Evolutionary conservation across 495 filamentous ascomycete genomes (phyloP).

Genomic region (Penicillium dipodomyicola): DNA sequence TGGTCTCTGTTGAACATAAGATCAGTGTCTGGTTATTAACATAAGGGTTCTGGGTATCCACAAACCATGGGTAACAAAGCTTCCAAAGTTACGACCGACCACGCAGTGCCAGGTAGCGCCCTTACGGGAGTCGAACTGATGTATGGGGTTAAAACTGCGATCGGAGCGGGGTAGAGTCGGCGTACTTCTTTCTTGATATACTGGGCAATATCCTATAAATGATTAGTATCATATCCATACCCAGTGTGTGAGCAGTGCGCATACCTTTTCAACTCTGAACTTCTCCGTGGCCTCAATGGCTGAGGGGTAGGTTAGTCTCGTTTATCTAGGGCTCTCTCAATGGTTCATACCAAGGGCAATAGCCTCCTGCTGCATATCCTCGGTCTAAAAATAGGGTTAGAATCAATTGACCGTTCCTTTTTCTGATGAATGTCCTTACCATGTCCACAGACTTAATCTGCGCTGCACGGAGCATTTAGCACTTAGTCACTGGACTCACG

Average conservation of each 20-base stretch:
- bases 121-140: slow-evolving; percentile 83
- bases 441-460: slow-evolving; percentile 98
- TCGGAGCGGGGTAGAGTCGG: slow-evolving; percentile 9
- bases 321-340: not conserved
- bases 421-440: slow-evolving; percentile 53
- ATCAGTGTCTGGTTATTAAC: not conserved
- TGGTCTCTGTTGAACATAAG: slow-evolving; percentile 67
- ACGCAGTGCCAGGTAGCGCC: slow-evolving; percentile 98
- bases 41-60: slow-evolving; percentile 14
- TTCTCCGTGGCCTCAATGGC: slow-evolving; percentile 92
- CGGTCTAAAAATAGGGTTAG: slow-evolving; percentile 57
- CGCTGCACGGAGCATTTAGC: slow-evolving; percentile 55
- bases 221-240: slow-evolving; percentile 19
- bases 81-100: slow-evolving; percentile 96
- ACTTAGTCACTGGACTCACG: slow-evolving; percentile 3
- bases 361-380: slow-evolving; percentile 94
- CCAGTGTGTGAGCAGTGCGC: slow-evolving; percentile 15
- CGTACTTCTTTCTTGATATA: slow-evolving; percentile 93
- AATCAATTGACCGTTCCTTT: not conserved
- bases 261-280: slow-evolving; percentile 88
- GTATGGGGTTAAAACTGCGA: slow-evolving; percentile 21
- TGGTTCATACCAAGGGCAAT: slow-evolving; percentile 80
- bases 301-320: slow-evolving; percentile 38
- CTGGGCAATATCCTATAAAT: slow-evolving; percentile 81
- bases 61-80: slow-evolving; percentile 95